phyloP scores from a whole-genome alignment of 768 basidiomycete genomes.

The Lactarius pseudohatsudake region DNA sequence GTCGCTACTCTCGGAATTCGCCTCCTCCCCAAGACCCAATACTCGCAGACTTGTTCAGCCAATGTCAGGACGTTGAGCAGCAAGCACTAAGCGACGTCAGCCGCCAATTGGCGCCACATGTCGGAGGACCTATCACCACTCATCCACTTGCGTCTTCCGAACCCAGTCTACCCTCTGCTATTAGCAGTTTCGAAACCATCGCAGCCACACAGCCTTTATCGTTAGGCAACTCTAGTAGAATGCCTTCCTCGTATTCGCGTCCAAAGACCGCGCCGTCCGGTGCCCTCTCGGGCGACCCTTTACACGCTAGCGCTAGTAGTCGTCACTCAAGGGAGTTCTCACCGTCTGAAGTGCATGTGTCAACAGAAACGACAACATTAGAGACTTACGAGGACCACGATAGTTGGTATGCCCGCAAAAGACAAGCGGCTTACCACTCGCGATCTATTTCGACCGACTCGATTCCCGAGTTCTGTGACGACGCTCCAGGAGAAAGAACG shows the following conservation, averaged over 20 bases:
- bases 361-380: not conserved
- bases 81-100: slow-evolving; percentile 65
- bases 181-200: not conserved
- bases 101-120: slow-evolving; percentile 34
- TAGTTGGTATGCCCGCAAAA: slow-evolving; percentile 13
- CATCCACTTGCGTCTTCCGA: slow-evolving; percentile 6
- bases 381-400: slow-evolving; percentile 8
- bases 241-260: slow-evolving; percentile 22
- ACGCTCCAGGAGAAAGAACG: not conserved
- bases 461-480: slow-evolving; percentile 37
- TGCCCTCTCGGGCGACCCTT: slow-evolving; percentile 24
- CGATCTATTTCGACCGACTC: slow-evolving; percentile 61
- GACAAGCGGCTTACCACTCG: slow-evolving; percentile 37
- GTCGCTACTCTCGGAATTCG: slow-evolving; percentile 49
- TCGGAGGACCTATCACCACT: not conserved
- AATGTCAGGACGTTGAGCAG: slow-evolving; percentile 71
- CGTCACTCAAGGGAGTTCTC: slow-evolving; percentile 22
- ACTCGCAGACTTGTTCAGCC: slow-evolving; percentile 56
- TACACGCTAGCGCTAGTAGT: slow-evolving; percentile 29
- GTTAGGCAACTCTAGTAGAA: slow-evolving; percentile 14
- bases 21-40: slow-evolving; percentile 36
- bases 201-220: not conserved
- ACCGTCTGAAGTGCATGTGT: slow-evolving; percentile 1
- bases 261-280: slow-evolving; percentile 27
- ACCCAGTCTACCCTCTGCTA: not conserved